Percentiles rank a stretch among this genome's conserved stretches.
phyloP scores from a whole-genome alignment of 1,284 basidiomycete species.

The Chalciporus piperatoides region DNA sequence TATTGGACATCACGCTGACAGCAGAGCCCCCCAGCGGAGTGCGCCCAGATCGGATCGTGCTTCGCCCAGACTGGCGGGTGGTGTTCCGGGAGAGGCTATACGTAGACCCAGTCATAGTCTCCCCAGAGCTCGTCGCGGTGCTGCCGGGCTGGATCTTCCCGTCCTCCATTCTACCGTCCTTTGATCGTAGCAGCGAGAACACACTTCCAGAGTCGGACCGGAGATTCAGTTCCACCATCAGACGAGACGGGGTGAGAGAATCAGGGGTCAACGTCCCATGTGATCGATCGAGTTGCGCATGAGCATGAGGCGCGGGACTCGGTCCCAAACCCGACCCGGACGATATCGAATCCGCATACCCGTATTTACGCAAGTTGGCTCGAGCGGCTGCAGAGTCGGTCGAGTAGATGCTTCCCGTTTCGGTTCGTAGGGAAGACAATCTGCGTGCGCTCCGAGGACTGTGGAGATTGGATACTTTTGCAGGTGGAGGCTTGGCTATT shows the following conservation, averaged over 20 bases:
- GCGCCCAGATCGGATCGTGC: background rate
- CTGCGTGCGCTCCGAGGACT: background rate
- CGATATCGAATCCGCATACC: conserved; percentile 21
- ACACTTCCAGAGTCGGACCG: conserved; percentile 4
- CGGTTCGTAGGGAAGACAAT: conserved; percentile 9
- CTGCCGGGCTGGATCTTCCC: background rate
- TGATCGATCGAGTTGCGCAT: conserved; percentile 17
- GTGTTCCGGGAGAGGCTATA: background rate
- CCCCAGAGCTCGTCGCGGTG: background rate
- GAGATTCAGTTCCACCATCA: conserved; percentile 9
- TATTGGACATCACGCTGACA: background rate
- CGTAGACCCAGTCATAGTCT: background rate
- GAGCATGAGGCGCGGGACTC: conserved; percentile 4
- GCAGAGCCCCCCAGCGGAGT: background rate
- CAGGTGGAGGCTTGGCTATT: background rate
- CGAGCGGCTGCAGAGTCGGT: conserved; percentile 23
- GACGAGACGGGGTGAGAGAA: conserved; percentile 14
- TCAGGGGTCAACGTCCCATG: background rate
- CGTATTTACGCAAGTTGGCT: conserved; percentile 26
- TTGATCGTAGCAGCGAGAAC: conserved; percentile 2
- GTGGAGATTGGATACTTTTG: conserved; percentile 10
- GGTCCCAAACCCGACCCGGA: conserved; percentile 22
- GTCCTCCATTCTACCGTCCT: conserved; percentile 1
- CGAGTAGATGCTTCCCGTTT: conserved; percentile 30
- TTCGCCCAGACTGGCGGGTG: background rate